These are phyloP conservation scores for Neoascochyta sp. DNA, from an alignment of 2,329 filamentous ascomycete genomes.

Conservation along the genomic window DNA sequence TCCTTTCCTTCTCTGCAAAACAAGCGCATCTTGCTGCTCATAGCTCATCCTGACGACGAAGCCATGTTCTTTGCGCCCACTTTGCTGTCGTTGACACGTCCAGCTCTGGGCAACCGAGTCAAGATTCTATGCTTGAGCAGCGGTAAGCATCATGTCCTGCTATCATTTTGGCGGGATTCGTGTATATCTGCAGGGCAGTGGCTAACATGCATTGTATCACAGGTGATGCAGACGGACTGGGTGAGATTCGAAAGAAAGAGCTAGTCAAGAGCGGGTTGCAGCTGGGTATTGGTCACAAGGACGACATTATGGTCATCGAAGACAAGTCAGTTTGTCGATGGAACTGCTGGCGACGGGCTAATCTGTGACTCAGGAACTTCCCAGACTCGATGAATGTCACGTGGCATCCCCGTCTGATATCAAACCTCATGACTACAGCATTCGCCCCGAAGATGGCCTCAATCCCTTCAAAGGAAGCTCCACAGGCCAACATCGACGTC, in stretches of 20 bases:
- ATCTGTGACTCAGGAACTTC: conserved; percentile 55
- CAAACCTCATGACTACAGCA: conserved; percentile 64
- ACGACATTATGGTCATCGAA: conserved; percentile 84
- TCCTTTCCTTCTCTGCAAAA: conserved; percentile 66
- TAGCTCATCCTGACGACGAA: conserved; percentile 97
- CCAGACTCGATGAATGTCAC: conserved; percentile 80
- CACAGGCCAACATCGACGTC: conserved; percentile 64
- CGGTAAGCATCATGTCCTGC: conserved; percentile 48
- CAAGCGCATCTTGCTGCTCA: conserved; percentile 87
- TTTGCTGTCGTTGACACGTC: conserved; percentile 75
- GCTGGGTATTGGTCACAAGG: conserved; percentile 68
- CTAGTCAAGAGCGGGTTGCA: conserved; percentile 73
- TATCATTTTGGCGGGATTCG: no score
- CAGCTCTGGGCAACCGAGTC: conserved; percentile 79
- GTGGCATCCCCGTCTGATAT: conserved; percentile 71
- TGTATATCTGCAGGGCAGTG: neutral
- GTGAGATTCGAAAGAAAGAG: conserved; percentile 77
- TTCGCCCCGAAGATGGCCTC: conserved; percentile 65
- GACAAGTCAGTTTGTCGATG: conserved; percentile 60
- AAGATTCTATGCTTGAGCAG: conserved; percentile 92
- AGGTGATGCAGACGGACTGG: conserved; percentile 85
- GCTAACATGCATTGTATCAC: conserved; percentile 9
- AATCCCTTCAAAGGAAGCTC: conserved; percentile 42
- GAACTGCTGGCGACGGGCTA: no score
- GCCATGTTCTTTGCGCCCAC: conserved; percentile 99